Evolutionary conservation across 2,329 filamentous ascomycete genomes (phyloP), one percentile per base, ranked within the genome.

Genomic region (Lachnellula arida): DNA sequence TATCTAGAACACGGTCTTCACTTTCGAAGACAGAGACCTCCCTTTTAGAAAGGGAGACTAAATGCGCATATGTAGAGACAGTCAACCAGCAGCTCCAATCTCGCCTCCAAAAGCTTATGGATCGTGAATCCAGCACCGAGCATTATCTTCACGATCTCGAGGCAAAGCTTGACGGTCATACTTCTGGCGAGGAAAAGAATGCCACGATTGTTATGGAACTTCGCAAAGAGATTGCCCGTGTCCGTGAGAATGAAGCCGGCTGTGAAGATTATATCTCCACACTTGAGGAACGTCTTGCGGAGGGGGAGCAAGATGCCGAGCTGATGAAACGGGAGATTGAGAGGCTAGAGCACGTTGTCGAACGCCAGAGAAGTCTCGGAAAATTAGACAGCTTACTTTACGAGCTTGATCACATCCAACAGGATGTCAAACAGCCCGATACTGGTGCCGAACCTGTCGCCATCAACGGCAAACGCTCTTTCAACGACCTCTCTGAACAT

Each of bases 191-290:
- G 68, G 94, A 97, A 73, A 94, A 91, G 77, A 96, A 94, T 65
- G 84, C 89, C 6, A 85, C 88, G 14, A 87, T 96, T 53, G 87
- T 97, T 56, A 76, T 84, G 50, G 91, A 97, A 70, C 78, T 99
- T 52, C 89, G 92, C 50, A 97, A 96, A 69, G 94, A 99, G 74
- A 87, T 99, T 58, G 80, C 87, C 23, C 87, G 93, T 43, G 83
- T 92, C 15, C 85, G 92, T 49, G 94, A 97, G 67, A 97, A 91
- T 64, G 94, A 99, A 74, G 82, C 87, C 3, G 87, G 88, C 40
- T 91, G 87, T 63, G 94, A 99, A 71, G 94, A 97, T 63, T 99
- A 99, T 71, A 97, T 99, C 52, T 96, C 93, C 1, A 97, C 92
- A 0, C 77, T 99, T 11, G 94, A 99, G 70, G 94, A 97, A 74